Percentiles rank a stretch among this genome's conserved stretches.
These are phyloP conservation scores for Leccinellum albellum DNA, from an alignment of 768 basidiomycete species.

Conservation along the genomic window DNA sequence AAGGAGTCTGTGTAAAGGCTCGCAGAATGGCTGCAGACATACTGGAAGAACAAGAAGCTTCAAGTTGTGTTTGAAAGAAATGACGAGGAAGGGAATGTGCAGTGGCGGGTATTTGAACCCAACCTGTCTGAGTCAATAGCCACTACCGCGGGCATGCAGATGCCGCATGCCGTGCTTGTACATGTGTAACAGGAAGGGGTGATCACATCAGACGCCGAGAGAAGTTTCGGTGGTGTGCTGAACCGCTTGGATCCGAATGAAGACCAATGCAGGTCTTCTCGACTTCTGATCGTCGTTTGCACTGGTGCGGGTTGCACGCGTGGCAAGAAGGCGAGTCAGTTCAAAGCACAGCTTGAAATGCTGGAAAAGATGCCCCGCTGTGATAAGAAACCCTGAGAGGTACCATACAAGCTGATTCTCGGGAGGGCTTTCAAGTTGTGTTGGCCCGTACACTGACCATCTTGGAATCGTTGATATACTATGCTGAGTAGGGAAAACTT, in stretches of 20 bases:
- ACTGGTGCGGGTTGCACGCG: not conserved
- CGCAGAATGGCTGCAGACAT: constrained; percentile 24
- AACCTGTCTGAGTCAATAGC: constrained; percentile 1
- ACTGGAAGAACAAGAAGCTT: not conserved
- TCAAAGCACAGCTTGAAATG: constrained; percentile 3
- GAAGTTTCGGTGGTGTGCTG: constrained; percentile 12
- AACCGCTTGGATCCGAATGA: constrained; percentile 6
- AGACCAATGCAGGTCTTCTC: constrained; percentile 10
- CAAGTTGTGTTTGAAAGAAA: not conserved
- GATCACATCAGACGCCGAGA: constrained; percentile 7
- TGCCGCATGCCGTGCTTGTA: constrained; percentile 11
- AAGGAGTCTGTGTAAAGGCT: constrained; percentile 16
- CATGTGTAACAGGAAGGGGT: not conserved
- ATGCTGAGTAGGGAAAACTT: too few relatives aligned
- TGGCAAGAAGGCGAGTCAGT: not conserved
- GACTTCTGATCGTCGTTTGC: constrained; percentile 16
- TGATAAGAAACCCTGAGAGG: not conserved
- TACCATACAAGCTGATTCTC: not conserved
- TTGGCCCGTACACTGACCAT: not conserved
- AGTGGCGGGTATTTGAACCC: constrained; percentile 12
- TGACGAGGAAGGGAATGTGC: not conserved
- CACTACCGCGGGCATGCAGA: constrained; percentile 17
- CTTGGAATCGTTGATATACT: not conserved
- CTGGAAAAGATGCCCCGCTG: not conserved
- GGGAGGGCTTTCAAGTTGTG: not conserved